Evolutionary conservation across 1,284 basidiomycete species (phyloP), one percentile per base, ranked within the genome.

Genomic region (Melampsora occidentalis): DNA sequence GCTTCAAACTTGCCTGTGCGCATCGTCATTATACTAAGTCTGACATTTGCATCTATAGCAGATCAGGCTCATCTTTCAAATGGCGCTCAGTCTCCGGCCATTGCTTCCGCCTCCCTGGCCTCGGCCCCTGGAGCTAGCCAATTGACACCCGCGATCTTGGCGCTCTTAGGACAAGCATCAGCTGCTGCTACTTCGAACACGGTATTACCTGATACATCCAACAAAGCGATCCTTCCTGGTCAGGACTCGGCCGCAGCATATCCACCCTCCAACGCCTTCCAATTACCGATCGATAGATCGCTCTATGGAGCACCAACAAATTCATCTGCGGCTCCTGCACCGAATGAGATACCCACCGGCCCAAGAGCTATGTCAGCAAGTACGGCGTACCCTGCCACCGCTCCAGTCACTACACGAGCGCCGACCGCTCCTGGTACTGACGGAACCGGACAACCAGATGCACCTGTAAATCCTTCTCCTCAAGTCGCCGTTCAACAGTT

Each of bases 401-500:
- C 18, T 59, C 0, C 49, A 59, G 28, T 6, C 12, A 59, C 53
- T n/a, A 28, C 53, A 46, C 53, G 42, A 9, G 42, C 42, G 42
- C 9, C 42, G 12, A 46, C 42, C 14, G 14, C 12, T 14, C 14
- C 42, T 16, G 42, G 42, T 46, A 46, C 42, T 46, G 42, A 14
- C 12, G 39, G 39, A 42, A 42, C 6, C 10, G 42, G 2, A 46
- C 42, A 46, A 46, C 12, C 42, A 46, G 42, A 46, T 9, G 42
- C 42, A 12, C 9, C 42, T 46, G 42, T 46, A 16, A 22, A 20
- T 10, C 5, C 35, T 31, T 39, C 59, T 31, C 51, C 71, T 12
- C 64, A 66, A 39, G 53, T 65, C 22, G 71, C 71, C 42, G 71
- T 75, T 35, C 71, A 75, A 28, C 71, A 75, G 57, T 51, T 75